phyloP scores from a whole-genome alignment of 129 eudicot genomes.

The Pittosporum tobira region DNA sequence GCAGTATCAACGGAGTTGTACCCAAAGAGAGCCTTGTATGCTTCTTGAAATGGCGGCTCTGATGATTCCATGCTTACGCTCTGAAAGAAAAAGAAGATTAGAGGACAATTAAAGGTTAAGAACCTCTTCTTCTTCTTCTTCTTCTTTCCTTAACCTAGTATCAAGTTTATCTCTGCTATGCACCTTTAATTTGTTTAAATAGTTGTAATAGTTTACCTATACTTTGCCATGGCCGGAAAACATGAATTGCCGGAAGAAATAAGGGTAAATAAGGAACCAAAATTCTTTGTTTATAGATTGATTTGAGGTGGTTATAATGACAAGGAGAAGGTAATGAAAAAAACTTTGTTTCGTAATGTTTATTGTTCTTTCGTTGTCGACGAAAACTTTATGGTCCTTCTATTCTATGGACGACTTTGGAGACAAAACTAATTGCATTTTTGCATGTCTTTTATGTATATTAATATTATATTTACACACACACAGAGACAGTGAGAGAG shows the following conservation, averaged over 20 bases:
- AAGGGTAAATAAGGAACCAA: too few species aligned
- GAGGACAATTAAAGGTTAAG: neutral
- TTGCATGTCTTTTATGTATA: conserved; percentile 28
- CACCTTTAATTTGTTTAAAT: neutral
- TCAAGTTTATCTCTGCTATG: too few species aligned
- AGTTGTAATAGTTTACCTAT: too few species aligned
- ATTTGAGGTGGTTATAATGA: conserved; percentile 6
- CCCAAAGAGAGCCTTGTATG: conserved; percentile 39
- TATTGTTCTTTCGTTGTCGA: conserved; percentile 48
- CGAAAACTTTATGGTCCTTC: conserved; percentile 33
- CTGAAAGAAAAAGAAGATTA: neutral
- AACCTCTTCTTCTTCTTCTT: neutral
- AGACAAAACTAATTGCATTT: conserved; percentile 35
- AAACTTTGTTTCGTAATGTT: conserved; percentile 15
- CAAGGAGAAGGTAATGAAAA: neutral
- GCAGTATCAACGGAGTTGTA: neutral
- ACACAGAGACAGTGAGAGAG: too few species aligned
- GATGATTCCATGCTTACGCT: conserved; percentile 36
- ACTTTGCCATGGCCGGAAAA: too few species aligned
- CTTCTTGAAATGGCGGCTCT: conserved; percentile 54
- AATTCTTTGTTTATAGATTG: too few species aligned
- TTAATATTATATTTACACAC: too few species aligned
- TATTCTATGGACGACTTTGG: conserved; percentile 13
- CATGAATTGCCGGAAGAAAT: too few species aligned
- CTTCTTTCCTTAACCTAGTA: too few species aligned